These are phyloP conservation scores for Phylloporus arenicola DNA, from an alignment of 768 basidiomycete species.

Conservation along the genomic window DNA sequence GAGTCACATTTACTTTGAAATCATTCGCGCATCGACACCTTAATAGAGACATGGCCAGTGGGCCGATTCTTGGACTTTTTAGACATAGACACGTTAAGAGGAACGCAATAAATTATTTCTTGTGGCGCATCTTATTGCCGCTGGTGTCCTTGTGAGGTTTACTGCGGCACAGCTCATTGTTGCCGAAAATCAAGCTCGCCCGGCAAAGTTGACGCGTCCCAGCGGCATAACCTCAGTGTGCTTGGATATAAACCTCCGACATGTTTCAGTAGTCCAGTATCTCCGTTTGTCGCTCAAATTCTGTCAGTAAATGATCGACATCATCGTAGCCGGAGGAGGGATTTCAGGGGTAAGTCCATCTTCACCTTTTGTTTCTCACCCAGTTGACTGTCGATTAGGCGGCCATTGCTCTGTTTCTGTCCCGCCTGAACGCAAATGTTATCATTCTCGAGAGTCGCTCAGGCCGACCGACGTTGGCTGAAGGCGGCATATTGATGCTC, in stretches of 20 bases:
- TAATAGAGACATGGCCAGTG: background rate
- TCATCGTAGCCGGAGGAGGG: slow-evolving; percentile 27
- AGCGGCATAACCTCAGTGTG: slow-evolving; percentile 6
- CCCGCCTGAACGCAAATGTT: slow-evolving; percentile 13
- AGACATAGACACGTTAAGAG: background rate
- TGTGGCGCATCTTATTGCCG: background rate
- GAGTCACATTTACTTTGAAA: slow-evolving; percentile 34
- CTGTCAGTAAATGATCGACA: slow-evolving; percentile 16
- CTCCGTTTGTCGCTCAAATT: background rate
- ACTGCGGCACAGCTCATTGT: background rate
- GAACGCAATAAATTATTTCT: background rate
- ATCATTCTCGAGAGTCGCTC: slow-evolving; percentile 22
- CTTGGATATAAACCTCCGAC: slow-evolving; percentile 7
- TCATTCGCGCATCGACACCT: background rate
- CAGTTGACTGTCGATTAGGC: slow-evolving; percentile 10
- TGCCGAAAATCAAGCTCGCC: background rate
- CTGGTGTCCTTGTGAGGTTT: no score
- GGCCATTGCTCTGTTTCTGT: slow-evolving; percentile 23
- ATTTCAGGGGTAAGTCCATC: slow-evolving; percentile 22
- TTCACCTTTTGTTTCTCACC: background rate
- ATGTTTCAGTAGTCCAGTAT: background rate
- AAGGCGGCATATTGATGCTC: slow-evolving; percentile 27
- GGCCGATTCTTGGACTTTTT: background rate
- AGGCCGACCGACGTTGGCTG: slow-evolving; percentile 11
- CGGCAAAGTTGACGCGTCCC: slow-evolving; percentile 14